phyloP scores from a whole-genome alignment of 1,284 basidiomycete species.

The Papiliotrema terrestris region DNA sequence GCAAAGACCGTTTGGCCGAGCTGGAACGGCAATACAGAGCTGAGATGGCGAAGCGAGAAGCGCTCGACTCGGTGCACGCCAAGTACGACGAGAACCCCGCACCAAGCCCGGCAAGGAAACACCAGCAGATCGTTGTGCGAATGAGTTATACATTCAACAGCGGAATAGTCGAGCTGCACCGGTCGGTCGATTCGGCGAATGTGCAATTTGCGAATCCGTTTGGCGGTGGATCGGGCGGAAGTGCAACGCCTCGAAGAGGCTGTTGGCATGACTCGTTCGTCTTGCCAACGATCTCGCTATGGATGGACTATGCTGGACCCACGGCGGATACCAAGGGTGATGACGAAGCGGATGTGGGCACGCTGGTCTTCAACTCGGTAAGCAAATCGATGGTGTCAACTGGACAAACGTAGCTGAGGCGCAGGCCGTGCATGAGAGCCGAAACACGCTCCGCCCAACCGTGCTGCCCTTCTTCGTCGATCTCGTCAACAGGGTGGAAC shows the following conservation, averaged over 20 bases:
- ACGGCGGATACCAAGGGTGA: conserved; percentile 1
- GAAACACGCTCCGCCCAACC: conserved; percentile 73
- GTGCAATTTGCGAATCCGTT: too few relatives aligned
- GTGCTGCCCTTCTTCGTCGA: conserved; percentile 76
- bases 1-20: conserved; percentile 69
- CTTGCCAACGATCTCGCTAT: conserved; percentile 75
- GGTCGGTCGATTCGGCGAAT: conserved; percentile 4
- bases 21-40: conserved; percentile 53
- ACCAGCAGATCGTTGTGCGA: conserved; percentile 55
- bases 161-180: conserved; percentile 53
- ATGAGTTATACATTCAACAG: conserved; percentile 74
- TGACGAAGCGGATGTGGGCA: conserved; percentile 9
- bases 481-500: conserved; percentile 43
- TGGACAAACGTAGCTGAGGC: conserved; percentile 38
- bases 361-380: conserved; percentile 16
- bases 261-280: conserved; percentile 41
- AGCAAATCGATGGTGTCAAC: conserved; percentile 2
- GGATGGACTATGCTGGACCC: conserved; percentile 58
- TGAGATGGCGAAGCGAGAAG: conserved; percentile 26
- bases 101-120: conserved; percentile 6
- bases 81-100: conserved; percentile 24
- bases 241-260: conserved; percentile 2
- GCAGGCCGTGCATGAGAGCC: conserved; percentile 79
- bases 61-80: conserved; percentile 16
- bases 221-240: not conserved